phyloP scores from a whole-genome alignment of 768 basidiomycete species.

The Dacryopinax primogenitus region DNA sequence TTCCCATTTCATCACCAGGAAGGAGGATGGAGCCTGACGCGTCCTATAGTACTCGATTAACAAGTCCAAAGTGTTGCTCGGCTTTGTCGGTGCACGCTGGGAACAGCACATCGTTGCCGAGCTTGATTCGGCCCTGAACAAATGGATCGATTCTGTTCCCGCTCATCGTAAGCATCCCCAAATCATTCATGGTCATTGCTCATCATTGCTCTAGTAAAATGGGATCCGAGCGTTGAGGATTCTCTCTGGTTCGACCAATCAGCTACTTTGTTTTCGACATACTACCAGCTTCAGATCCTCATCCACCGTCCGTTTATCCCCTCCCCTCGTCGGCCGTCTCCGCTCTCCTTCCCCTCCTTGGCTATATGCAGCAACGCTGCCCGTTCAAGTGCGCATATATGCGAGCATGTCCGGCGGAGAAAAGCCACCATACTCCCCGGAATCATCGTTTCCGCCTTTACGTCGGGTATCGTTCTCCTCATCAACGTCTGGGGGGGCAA shows the following conservation, averaged over 20 bases:
- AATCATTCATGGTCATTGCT: not conserved
- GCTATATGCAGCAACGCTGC: constrained; percentile 76
- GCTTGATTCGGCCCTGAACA: constrained; percentile 53
- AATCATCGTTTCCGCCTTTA: constrained; percentile 35
- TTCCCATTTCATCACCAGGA: constrained; percentile 4
- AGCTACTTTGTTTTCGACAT: constrained; percentile 43
- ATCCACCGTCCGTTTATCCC: constrained; percentile 71
- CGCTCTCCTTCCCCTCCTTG: constrained; percentile 48
- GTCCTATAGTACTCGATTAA: constrained; percentile 56
- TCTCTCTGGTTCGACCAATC: constrained; percentile 45
- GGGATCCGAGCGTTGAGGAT: constrained; percentile 42
- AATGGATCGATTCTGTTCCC: constrained; percentile 60
- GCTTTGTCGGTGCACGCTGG: constrained; percentile 41
- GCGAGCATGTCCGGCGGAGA: constrained; percentile 43
- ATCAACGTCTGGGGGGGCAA: constrained; percentile 55
- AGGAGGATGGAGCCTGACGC: not conserved
- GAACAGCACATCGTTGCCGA: constrained; percentile 56
- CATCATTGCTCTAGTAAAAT: constrained; percentile 34
- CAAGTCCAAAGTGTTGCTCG: constrained; percentile 42
- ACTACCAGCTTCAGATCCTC: constrained; percentile 57
- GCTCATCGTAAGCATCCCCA: constrained; percentile 37
- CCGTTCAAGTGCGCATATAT: constrained; percentile 55
- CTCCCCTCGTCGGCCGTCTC: constrained; percentile 39
- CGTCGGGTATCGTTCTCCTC: constrained; percentile 44
- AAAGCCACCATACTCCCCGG: constrained; percentile 23